Evolutionary conservation across 371 early-diverging fungal species (phyloP), one percentile per base, ranked within the genome.

Genomic region (Mortierella sp.): DNA sequence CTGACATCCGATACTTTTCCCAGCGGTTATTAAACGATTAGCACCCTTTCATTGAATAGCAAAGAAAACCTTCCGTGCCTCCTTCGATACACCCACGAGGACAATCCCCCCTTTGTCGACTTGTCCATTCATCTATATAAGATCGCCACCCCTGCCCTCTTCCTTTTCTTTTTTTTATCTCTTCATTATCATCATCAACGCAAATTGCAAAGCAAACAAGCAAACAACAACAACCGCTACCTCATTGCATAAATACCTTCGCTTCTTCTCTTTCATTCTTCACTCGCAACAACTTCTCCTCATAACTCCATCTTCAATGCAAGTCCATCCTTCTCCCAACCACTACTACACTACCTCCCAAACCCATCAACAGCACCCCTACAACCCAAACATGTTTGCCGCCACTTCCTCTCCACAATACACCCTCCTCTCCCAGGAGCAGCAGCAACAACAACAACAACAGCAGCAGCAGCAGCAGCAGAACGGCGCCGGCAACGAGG

Each of bases 371-470:
- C 80, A 80, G 44, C 74, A 77, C 19, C 84, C 84, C 28, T 83
- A 83, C 80, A 83, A 83, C 69, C 84, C 84, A 76, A 69, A 82
- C 79, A 82, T 82, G 83, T 79, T 76, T 67, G 69, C 79, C 61
- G n/a, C 82, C 34, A 40, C 82, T 28, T 72, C 82, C 16, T 54
- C 74, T 51, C 54, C 79, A 19, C 79, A 78, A 53, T 77, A 82
- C 55, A 75, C 69, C 16, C 78, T 74, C 34, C 72, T 43, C 53
- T 59, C 57, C 21, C 76, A 75, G 69, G 34, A 69, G 24, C 69
- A 72, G 46, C 73, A 80, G 24, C 71, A 71, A 34, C 77, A 69
- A 48, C 81, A 81, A 34, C 76, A 76, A 19, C 67, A 72, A 37
- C 77, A 73, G 37, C 74, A 78, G 67, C 61, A 61, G 37, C 61